phyloP scores from a whole-genome alignment of 2,329 filamentous ascomycete species.

The Xylariales sp. region DNA sequence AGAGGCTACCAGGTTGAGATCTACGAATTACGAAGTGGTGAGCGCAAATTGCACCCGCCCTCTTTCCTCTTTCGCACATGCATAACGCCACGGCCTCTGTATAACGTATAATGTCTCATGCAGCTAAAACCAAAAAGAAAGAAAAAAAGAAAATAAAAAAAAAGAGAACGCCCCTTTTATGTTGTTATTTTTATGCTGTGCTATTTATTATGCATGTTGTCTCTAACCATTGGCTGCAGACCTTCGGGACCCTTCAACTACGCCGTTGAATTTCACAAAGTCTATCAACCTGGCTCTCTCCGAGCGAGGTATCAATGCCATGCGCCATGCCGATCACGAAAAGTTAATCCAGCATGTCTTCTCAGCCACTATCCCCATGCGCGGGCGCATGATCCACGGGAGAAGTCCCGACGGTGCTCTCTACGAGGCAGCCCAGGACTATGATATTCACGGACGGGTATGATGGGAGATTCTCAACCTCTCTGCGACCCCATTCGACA shows the following conservation, averaged over 20 bases:
- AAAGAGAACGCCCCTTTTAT: not conserved
- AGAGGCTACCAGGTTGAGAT: conserved; percentile 91
- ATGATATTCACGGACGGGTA: conserved; percentile 89
- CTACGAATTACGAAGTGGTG: conserved; percentile 93
- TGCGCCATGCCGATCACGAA: conserved; percentile 75
- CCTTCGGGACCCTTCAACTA: conserved; percentile 83
- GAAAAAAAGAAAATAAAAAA: not conserved
- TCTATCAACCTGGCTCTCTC: conserved; percentile 98
- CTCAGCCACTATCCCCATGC: conserved; percentile 86
- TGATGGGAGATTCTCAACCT: conserved; percentile 45
- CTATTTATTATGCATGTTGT: too few relatives aligned
- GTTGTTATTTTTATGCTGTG: too few relatives aligned
- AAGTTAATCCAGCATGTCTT: conserved; percentile 80
- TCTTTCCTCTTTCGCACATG: conserved; percentile 11
- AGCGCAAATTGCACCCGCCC: conserved; percentile 49
- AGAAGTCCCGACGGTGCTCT: conserved; percentile 71
- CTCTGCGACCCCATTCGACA: not conserved
- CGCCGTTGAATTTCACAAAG: conserved; percentile 93
- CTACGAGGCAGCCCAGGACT: conserved; percentile 84
- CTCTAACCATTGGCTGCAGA: conserved; percentile 64
- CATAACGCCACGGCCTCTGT: conserved; percentile 22
- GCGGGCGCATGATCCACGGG: conserved; percentile 95
- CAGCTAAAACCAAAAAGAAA: not conserved
- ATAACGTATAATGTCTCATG: conserved; percentile 19
- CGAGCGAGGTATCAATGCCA: conserved; percentile 90